Percentiles rank a stretch among this genome's conserved stretches.
These are phyloP conservation scores for Wickerhamomyces canadensis DNA, from an alignment of 805 yeast genomes.

Conservation along the genomic window DNA sequence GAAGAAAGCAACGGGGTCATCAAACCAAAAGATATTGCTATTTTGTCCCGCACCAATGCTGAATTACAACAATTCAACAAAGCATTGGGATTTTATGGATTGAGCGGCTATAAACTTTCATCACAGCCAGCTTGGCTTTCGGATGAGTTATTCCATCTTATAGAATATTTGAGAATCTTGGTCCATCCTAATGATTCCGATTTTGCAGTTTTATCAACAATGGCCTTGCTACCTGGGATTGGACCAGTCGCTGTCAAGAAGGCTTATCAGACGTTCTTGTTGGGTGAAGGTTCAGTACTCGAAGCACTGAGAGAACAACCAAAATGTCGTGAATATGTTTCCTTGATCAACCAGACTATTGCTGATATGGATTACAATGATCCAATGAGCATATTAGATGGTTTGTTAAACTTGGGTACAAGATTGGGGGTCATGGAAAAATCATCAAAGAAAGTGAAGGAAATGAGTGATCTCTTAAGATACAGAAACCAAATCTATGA, in stretches of 20 bases:
- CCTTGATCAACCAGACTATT: constrained; percentile 15
- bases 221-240: constrained; percentile 19
- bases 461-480: constrained; percentile 21
- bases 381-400: constrained; percentile 11
- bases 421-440: constrained; percentile 11
- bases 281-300: constrained; percentile 4
- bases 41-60: constrained; percentile 47
- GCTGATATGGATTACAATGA: constrained; percentile 9
- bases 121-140: constrained; percentile 48
- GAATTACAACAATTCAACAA: constrained; percentile 37
- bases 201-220: constrained; percentile 24
- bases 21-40: constrained; percentile 43
- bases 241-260: constrained; percentile 21
- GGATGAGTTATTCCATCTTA: constrained; percentile 34
- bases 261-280: constrained; percentile 9
- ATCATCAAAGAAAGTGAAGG: constrained; percentile 13
- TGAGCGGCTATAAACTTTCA: constrained; percentile 38
- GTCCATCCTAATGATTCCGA: constrained; percentile 23
- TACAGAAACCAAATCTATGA: constrained; percentile 28
- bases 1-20: constrained; percentile 36
- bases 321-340: constrained; percentile 24
- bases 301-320: constrained; percentile 16
- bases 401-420: constrained; percentile 8
- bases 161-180: constrained; percentile 44
- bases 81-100: constrained; percentile 34